Percentiles rank a stretch among this genome's conserved stretches.
Evolutionary conservation across 306 rosid species (phyloP).

Genomic region (cucumber (Cucumis sativus)): DNA sequence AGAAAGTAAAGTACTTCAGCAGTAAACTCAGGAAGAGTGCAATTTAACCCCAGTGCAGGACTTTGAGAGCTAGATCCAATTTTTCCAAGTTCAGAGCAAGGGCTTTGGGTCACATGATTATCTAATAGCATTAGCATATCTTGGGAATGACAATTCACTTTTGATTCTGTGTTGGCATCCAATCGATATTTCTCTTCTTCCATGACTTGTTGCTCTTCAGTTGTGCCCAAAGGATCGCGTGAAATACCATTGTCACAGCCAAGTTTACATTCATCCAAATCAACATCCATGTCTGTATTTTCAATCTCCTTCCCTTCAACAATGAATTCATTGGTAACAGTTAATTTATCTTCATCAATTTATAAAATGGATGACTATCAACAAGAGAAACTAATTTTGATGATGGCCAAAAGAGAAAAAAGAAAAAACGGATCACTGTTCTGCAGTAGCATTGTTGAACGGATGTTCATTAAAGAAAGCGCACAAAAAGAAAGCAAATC

Average conservation of each 20-base stretch:
- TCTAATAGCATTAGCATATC: conserved; percentile 14
- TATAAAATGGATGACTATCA: conserved; percentile 3
- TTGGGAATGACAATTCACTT: conserved; percentile 21
- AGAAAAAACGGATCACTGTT: not conserved
- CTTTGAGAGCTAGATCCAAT: conserved; percentile 16
- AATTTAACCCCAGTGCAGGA: conserved; percentile 29
- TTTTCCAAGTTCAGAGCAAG: conserved; percentile 17
- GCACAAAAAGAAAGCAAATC: not conserved
- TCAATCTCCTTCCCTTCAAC: conserved; percentile 21
- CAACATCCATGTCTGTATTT: conserved; percentile 28
- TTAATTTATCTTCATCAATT: not conserved
- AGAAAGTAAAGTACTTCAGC: conserved; percentile 36
- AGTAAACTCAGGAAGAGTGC: conserved; percentile 28
- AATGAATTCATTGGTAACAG: conserved; percentile 27
- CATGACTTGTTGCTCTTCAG: conserved; percentile 18
- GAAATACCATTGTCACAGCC: conserved; percentile 24
- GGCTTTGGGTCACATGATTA: conserved; percentile 9
- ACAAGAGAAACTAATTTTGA: not conserved
- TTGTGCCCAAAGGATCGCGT: conserved; percentile 11
- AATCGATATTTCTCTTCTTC: conserved; percentile 18
- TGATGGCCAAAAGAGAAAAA: not conserved
- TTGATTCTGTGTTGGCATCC: conserved; percentile 16
- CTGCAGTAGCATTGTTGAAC: not conserved
- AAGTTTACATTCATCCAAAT: conserved; percentile 20
- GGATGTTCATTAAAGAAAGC: not conserved